A percentile compares a stretch with the other conserved stretches of the same genome.
phyloP scores from a whole-genome alignment of 2,329 filamentous ascomycete genomes.

The Aspergillus sclerotialis region DNA sequence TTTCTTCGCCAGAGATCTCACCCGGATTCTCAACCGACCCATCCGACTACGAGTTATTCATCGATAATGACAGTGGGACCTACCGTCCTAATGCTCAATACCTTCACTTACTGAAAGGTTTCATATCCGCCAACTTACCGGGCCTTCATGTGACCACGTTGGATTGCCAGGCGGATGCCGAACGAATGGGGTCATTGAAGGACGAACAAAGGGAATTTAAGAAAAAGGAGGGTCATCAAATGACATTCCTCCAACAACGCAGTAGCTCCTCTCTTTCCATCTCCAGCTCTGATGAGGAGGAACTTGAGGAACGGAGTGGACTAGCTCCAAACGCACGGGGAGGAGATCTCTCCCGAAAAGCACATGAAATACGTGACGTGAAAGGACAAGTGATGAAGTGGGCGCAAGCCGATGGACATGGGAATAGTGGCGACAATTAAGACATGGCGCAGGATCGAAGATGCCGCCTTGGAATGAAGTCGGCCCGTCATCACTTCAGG shows the following conservation, averaged over 20 bases:
- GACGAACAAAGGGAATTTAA: constrained; percentile 66
- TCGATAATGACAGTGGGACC: constrained; percentile 92
- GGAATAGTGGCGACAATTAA: not conserved
- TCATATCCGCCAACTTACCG: constrained; percentile 66
- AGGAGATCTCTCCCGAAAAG: constrained; percentile 19
- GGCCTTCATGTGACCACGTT: constrained; percentile 67
- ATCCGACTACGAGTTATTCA: constrained; percentile 70
- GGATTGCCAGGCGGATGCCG: constrained; percentile 65
- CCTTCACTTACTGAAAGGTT: constrained; percentile 63
- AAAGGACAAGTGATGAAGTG: constrained; percentile 30
- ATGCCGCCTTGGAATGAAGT: too few species aligned
- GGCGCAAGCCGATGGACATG: constrained; percentile 24
- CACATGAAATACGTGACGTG: constrained; percentile 31
- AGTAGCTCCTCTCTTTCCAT: constrained; percentile 41
- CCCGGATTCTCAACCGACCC: constrained; percentile 46
- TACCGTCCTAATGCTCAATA: constrained; percentile 78
- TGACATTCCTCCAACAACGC: constrained; percentile 49
- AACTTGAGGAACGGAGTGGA: constrained; percentile 41
- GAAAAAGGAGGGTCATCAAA: constrained; percentile 52
- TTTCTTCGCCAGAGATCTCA: constrained; percentile 29
- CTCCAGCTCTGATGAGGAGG: constrained; percentile 53
- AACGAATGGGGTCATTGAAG: constrained; percentile 69
- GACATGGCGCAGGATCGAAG: too few species aligned
- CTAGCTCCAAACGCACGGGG: constrained; percentile 16
- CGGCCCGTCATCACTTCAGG: too few species aligned